Percentiles rank a stretch among this genome's conserved stretches.
These are phyloP conservation scores for Neurospora sp. DNA, from an alignment of 495 filamentous ascomycete species.

Conservation along the genomic window DNA sequence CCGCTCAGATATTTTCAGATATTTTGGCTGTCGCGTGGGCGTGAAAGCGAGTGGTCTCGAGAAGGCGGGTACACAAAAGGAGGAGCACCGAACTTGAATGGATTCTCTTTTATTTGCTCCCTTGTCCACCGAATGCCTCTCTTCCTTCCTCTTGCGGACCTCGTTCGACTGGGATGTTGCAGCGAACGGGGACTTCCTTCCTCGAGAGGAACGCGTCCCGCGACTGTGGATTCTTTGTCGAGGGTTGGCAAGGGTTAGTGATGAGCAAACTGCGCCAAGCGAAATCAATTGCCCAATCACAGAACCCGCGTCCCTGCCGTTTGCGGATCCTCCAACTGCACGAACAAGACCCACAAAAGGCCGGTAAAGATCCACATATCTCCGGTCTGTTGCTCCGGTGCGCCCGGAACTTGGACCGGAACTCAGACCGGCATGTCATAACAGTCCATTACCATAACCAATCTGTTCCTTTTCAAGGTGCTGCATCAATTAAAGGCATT, in stretches of 20 bases:
- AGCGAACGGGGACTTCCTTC: not conserved
- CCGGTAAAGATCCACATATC: not conserved
- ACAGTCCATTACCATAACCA: not conserved
- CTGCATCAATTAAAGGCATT: not conserved
- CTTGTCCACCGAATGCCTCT: not conserved
- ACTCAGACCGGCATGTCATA: not conserved
- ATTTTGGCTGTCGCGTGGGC: not conserved
- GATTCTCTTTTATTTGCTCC: not conserved
- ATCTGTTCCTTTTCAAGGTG: not conserved
- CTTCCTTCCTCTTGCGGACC: not conserved
- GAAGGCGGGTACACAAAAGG: not conserved
- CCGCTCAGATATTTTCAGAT: not conserved
- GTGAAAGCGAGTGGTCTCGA: not conserved
- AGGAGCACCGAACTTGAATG: not conserved
- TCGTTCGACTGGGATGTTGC: not conserved
- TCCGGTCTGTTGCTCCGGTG: not conserved
- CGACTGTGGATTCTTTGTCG: not conserved
- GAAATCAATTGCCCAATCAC: not conserved
- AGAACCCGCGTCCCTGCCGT: not conserved
- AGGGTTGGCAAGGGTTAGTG: not conserved
- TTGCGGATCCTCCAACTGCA: not conserved
- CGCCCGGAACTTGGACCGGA: not conserved
- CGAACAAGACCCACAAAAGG: not conserved
- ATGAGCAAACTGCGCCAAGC: not conserved
- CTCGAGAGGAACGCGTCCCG: not conserved